Evolutionary conservation across 1,284 basidiomycete genomes (phyloP).

Genomic region (Neotropicomus parvogracilis): DNA sequence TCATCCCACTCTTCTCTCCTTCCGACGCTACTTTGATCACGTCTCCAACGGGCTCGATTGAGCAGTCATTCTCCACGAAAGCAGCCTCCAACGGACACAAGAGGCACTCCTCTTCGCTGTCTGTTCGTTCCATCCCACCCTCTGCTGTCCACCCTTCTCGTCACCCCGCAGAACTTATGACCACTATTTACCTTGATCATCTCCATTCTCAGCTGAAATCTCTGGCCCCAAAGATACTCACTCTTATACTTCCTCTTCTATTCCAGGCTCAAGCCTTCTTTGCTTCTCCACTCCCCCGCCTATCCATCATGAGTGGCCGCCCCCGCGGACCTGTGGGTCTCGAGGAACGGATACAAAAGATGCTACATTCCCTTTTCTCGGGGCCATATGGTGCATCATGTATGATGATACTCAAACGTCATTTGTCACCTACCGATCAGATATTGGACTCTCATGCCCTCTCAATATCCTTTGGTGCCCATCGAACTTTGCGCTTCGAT

Average conservation of each 20-base stretch:
- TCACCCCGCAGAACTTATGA: constrained; percentile 57
- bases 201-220: constrained; percentile 55
- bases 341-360: constrained; percentile 56
- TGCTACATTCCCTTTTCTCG: constrained; percentile 52
- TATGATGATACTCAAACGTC: constrained; percentile 54
- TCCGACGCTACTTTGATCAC: constrained; percentile 27
- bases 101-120: constrained; percentile 43
- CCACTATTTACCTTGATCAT: constrained; percentile 60
- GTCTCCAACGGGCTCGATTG: constrained; percentile 25
- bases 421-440: constrained; percentile 37
- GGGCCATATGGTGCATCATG: constrained; percentile 64
- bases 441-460: constrained; percentile 25
- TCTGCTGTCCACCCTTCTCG: constrained; percentile 30
- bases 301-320: constrained; percentile 46
- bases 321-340: constrained; percentile 39
- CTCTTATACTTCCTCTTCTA: constrained; percentile 60
- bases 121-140: constrained; percentile 23
- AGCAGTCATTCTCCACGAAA: constrained; percentile 28
- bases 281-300: constrained; percentile 58
- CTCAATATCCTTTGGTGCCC: constrained; percentile 52
- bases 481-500: constrained; percentile 60
- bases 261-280: constrained; percentile 65
- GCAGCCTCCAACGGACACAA: constrained; percentile 42
- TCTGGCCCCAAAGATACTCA: constrained; percentile 51
- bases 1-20: constrained; percentile 31